Base-by-base conservation (phyloP, 2,329 filamentous ascomycete genomes). In the Claviceps lovelessii region DNA sequence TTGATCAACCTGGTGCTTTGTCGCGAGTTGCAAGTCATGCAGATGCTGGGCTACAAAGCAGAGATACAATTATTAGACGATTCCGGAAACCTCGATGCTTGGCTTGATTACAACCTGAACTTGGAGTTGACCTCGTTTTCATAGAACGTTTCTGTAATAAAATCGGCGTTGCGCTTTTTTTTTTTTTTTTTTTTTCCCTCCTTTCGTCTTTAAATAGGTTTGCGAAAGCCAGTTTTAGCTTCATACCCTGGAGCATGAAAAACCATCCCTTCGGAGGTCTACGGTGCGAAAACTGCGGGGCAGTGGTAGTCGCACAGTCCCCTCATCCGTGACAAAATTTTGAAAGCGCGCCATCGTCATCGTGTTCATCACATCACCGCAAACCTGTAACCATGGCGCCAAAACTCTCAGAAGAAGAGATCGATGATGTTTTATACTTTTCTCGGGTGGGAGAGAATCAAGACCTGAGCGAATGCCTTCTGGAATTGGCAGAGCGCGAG, bases 341-440 rank as follows among this genome's bases (percentile, higher is more conserved):
- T 53, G 54, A 61, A 67, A 67, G 64, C 62, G 61, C 64, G 59
- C 60, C 55, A 6, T 31, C 55, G 3, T n/a, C 5, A 11, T 54
- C n/a, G n/a, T n/a, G n/a, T n/a, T n/a, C 50, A 58, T 47, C 41
- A 51, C 51, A 49, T 51, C 52, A 37, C 13, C 49, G 44, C 37
- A 49, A 54, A 19, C 15, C 45, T 51, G 49, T 23, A 54, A 49
- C 45, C 54, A 78, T 78, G 70, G 72, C 75, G 33, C 75, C 75
- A 28, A 73, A 74, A 57, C 73, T 91, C 51, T 79, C 80, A 51
- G 83, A 86, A 66, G 90, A 95, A 53, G 81, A 90, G 68, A 85
- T 94, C 63, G 90, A 96, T 68, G 91, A 97, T 70, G 79, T 97
- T 60, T 80, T 97, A 61, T 96, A 95, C 73, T 83, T 88, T 61